Base-by-base conservation (phyloP, 106 monocot species). In the Hemerocallis citrina region DNA sequence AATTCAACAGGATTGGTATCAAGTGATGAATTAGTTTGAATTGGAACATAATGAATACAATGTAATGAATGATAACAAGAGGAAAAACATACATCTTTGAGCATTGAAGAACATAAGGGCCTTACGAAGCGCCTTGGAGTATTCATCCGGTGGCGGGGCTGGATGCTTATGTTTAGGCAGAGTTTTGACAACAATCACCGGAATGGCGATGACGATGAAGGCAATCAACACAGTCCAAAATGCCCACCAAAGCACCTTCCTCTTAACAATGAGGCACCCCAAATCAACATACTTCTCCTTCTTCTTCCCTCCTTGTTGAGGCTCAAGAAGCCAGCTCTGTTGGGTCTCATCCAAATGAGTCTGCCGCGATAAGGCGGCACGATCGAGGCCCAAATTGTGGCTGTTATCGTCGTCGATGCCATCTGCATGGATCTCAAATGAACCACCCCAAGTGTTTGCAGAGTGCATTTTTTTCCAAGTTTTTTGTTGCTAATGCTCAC, bases 51-150 rank as follows among this genome's bases (percentile, higher is more conserved):
- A 54, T 54, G 11, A 3, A 16, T 28, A 11, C 4, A 54, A 20
- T 45, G 0, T 28, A 0, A 15, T 13, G 7, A 55, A 23, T 27
- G 23, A 13, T 3, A 30, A 50, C 40, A 10, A 19, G 35, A 45
- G 2, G 29, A 55, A 60, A 59, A 16, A 12, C 85, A 74, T 63
- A 88, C 96, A 91, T 77, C 70, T 84, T 63, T 98, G 96, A 7
- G 91, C 96, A 49, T 91, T 82, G 96, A 98, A 91, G 84, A 98
- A 98, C 62, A 88, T 78, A 32, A 98, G 79, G 16, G 91, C 96
- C 77, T 98, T 98, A 54, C 79, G 83, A 28, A 98, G 63, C 19
- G 91, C 91, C 0, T 73, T 68, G 14, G 96, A 39, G 72, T 88
- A 98, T 30, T 74, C 47, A 45, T 98, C 96, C 3, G 84, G 87